phyloP scores from a whole-genome alignment of 495 filamentous ascomycete genomes.

The Annulohypoxylon maeteangense region DNA sequence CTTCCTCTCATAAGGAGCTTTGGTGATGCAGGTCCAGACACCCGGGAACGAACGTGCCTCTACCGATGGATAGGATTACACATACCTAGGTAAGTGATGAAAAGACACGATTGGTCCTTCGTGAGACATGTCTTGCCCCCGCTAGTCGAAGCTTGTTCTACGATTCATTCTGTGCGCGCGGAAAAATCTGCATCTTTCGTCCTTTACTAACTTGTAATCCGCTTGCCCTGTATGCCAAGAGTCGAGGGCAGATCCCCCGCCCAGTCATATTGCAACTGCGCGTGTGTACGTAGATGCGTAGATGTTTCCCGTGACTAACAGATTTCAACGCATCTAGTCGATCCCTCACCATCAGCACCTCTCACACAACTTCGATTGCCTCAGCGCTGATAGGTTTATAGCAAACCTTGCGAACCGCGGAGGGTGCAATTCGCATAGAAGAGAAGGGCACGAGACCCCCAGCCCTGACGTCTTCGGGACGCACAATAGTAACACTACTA shows the following conservation, averaged over 20 bases:
- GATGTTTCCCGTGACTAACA: neutral
- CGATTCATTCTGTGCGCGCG: neutral
- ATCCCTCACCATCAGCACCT: neutral
- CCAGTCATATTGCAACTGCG: neutral
- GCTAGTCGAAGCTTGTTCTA: neutral
- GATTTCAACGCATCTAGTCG: neutral
- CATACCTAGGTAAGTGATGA: neutral
- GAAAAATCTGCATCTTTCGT: neutral
- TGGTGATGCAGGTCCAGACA: slow-evolving; percentile 25
- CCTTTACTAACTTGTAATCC: neutral
- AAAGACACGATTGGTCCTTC: slow-evolving; percentile 22
- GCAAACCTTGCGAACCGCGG: neutral
- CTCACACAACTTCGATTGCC: neutral
- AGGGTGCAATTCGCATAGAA: slow-evolving; percentile 1
- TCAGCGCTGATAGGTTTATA: neutral
- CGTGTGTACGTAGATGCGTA: neutral
- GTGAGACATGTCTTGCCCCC: slow-evolving; percentile 24
- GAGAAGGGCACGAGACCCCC: slow-evolving; percentile 7
- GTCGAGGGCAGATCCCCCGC: slow-evolving; percentile 25
- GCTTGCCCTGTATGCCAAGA: slow-evolving; percentile 22
- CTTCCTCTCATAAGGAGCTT: slow-evolving; percentile 26
- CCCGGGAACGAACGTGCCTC: slow-evolving; percentile 4
- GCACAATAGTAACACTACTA: slow-evolving; percentile 11
- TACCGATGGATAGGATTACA: neutral
- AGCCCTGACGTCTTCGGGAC: slow-evolving; percentile 8